These are phyloP conservation scores for Pseudocercospora fijiensis DNA, from an alignment of 2,329 filamentous ascomycete genomes.

Conservation along the genomic window DNA sequence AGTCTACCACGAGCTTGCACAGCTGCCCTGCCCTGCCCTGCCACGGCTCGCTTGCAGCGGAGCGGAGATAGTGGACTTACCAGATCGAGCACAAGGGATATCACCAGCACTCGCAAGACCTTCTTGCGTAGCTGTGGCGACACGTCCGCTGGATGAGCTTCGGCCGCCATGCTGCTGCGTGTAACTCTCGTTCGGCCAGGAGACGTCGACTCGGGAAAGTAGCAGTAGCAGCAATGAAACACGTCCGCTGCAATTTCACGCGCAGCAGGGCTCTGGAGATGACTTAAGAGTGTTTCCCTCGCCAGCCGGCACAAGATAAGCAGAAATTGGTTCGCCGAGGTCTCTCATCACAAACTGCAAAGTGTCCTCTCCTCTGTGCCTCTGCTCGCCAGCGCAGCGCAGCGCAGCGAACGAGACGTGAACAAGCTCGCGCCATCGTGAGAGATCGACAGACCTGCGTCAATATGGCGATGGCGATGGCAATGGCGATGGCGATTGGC, in stretches of 20 bases:
- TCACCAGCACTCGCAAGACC: constrained; percentile 27
- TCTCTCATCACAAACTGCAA: neutral
- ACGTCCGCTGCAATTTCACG: neutral
- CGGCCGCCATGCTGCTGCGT: constrained; percentile 16
- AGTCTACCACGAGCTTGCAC: neutral
- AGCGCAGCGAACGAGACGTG: neutral
- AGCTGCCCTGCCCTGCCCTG: too few species aligned
- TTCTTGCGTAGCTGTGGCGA: constrained; percentile 25
- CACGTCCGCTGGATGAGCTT: constrained; percentile 10
- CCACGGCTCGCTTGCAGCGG: neutral
- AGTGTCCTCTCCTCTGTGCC: neutral
- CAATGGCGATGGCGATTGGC: neutral
- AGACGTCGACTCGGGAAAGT: neutral
- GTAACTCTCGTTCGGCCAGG: neutral
- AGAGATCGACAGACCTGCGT: neutral
- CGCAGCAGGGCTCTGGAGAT: neutral
- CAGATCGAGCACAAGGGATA: constrained; percentile 29
- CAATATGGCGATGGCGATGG: too few species aligned
- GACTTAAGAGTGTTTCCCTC: constrained; percentile 1
- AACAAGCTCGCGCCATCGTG: neutral
- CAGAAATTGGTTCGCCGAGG: neutral
- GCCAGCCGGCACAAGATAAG: neutral
- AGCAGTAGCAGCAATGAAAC: neutral
- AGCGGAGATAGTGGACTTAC: constrained; percentile 19
- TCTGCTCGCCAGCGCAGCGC: neutral